These are phyloP conservation scores for Trichoderma reesei DNA, from an alignment of 495 filamentous ascomycete genomes.

Conservation along the genomic window DNA sequence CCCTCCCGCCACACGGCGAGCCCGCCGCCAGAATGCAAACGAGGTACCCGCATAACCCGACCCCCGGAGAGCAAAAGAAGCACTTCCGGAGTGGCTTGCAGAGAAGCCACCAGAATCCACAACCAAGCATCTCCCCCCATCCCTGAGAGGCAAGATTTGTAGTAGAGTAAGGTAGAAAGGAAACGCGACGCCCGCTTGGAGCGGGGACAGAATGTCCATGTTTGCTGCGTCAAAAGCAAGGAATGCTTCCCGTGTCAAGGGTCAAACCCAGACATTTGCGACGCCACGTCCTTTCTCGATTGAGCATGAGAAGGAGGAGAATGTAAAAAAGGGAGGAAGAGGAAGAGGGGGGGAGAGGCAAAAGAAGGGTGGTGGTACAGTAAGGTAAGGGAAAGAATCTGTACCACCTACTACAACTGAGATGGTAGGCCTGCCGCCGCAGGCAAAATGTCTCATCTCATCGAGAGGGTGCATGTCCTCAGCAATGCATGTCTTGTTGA, in stretches of 20 bases:
- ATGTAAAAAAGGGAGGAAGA: neutral
- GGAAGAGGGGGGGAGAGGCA: neutral
- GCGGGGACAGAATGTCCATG: too few species aligned
- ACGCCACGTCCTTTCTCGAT: neutral
- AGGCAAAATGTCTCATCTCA: neutral
- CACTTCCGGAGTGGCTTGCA: neutral
- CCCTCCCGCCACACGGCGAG: neutral
- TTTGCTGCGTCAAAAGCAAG: neutral
- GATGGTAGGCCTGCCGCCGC: neutral
- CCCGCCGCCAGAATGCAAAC: neutral
- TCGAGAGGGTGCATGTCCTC: neutral
- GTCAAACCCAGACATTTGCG: neutral
- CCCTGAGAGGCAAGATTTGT: neutral
- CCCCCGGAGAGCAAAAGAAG: neutral
- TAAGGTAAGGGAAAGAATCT: too few species aligned
- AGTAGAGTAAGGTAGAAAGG: too few species aligned
- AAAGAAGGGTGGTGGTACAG: too few species aligned
- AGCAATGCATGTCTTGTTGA: neutral
- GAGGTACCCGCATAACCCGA: neutral
- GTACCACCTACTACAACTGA: too few species aligned
- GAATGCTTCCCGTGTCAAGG: conserved; percentile 5
- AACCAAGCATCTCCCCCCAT: neutral
- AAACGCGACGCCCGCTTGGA: too few species aligned
- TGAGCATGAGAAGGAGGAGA: neutral
- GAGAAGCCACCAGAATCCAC: neutral